phyloP scores from a whole-genome alignment of 352 stramenopile genomes.

The Pythium pyrilobum region DNA sequence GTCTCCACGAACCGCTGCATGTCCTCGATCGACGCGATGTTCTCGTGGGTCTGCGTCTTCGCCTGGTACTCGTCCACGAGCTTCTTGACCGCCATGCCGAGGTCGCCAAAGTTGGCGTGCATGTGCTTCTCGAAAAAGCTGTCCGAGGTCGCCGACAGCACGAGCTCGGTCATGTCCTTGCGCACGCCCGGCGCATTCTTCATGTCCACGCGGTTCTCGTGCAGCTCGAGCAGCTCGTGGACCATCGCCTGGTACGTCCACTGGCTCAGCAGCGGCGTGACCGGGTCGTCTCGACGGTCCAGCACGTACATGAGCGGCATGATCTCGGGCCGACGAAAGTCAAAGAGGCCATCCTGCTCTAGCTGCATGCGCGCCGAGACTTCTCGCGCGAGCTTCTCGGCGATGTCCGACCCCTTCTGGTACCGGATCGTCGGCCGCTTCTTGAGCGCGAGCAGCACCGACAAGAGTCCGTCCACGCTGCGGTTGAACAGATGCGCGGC shows the following conservation, averaged over 20 bases:
- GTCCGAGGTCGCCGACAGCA: conserved; percentile 94
- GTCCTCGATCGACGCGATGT: conserved; percentile 92
- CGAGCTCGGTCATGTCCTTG: conserved; percentile 97
- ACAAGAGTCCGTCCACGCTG: conserved; percentile 92
- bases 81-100: conserved; percentile 94
- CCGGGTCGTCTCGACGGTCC: conserved; percentile 97
- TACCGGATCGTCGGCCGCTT: conserved; percentile 96
- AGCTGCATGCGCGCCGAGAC: conserved; percentile 92
- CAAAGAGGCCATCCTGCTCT: conserved; percentile 95
- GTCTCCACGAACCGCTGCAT: conserved; percentile 99
- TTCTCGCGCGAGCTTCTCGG: conserved; percentile 92
- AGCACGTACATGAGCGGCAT: conserved; percentile 91
- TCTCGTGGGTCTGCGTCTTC: conserved; percentile 81
- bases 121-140: conserved; percentile 96
- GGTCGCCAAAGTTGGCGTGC: conserved; percentile 98
- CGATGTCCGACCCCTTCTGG: conserved; percentile 89
- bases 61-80: conserved; percentile 90
- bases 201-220: conserved; percentile 97
- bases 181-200: conserved; percentile 90
- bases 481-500: conserved; percentile 84
- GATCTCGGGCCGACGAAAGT: conserved; percentile 90
- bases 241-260: conserved; percentile 99
- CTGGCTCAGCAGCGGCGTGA: conserved; percentile 97
- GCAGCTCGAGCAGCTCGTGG: conserved; percentile 97
- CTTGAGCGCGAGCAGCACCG: conserved; percentile 94